These are phyloP conservation scores for Tilletia horrida DNA, from an alignment of 1,284 basidiomycete species.

Conservation along the genomic window DNA sequence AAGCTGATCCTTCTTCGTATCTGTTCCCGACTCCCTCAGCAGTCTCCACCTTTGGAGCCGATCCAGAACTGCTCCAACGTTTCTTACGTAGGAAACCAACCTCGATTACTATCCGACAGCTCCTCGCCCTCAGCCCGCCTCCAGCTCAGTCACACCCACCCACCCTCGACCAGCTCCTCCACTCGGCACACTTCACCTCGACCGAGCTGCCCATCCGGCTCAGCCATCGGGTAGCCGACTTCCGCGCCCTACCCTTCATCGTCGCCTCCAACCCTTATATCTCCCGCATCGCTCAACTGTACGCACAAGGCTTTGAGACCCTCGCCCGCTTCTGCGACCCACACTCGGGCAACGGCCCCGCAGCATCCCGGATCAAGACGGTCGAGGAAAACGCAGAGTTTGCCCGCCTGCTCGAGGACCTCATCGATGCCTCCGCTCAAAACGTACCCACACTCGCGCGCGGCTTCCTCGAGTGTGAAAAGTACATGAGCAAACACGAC, in stretches of 20 bases:
- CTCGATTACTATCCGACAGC: constrained; percentile 42
- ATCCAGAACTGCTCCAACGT: constrained; percentile 39
- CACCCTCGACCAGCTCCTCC: constrained; percentile 40
- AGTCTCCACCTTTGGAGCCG: constrained; percentile 43
- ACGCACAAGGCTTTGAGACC: constrained; percentile 70
- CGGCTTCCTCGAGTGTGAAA: constrained; percentile 80
- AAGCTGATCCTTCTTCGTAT: neutral
- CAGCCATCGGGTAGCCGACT: constrained; percentile 47
- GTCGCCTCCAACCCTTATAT: constrained; percentile 87
- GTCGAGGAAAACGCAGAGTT: constrained; percentile 71
- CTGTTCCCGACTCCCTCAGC: constrained; percentile 21
- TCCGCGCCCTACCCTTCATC: constrained; percentile 60
- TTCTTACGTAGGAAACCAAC: constrained; percentile 43
- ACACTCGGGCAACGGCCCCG: neutral
- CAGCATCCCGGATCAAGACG: constrained; percentile 58
- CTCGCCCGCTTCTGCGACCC: constrained; percentile 64
- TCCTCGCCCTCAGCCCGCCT: constrained; percentile 44
- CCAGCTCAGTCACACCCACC: constrained; percentile 33
- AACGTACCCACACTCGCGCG: constrained; percentile 85
- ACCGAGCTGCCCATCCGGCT: constrained; percentile 53
- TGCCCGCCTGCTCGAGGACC: constrained; percentile 65
- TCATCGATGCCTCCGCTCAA: constrained; percentile 76
- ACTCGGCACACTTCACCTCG: constrained; percentile 47
- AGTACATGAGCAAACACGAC: constrained; percentile 74
- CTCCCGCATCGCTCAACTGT: constrained; percentile 68